These are phyloP conservation scores for Aphelidium insulamus DNA, from an alignment of 371 early-diverging fungal genomes.

Conservation along the genomic window DNA sequence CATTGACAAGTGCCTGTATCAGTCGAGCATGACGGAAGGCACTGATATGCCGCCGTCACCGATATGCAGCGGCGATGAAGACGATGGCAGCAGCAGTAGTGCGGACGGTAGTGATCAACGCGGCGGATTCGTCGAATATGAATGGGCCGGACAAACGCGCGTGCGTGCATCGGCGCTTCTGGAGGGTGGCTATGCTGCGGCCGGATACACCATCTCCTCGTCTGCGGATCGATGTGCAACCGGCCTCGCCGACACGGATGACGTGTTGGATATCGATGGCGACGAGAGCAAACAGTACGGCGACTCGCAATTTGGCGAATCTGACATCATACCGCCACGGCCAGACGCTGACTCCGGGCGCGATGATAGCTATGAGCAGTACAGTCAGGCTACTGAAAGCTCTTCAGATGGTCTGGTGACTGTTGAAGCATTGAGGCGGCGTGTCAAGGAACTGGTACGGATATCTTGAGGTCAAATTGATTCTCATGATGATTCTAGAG, in stretches of 20 bases:
- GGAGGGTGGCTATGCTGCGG: conserved; percentile 46
- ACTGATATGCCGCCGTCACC: too few species aligned
- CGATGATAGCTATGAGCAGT: conserved; percentile 3
- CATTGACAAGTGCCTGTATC: too few species aligned
- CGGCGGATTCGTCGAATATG: conserved; percentile 44
- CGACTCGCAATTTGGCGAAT: conserved; percentile 40
- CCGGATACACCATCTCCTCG: conserved; percentile 24
- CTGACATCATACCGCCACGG: conserved; percentile 16
- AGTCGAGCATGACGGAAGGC: too few species aligned
- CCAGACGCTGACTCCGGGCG: background rate
- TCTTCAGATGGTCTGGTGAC: conserved; percentile 29
- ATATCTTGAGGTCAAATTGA: too few species aligned
- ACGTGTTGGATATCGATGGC: conserved; percentile 55
- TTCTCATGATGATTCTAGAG: conserved; percentile 8
- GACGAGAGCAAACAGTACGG: conserved; percentile 52
- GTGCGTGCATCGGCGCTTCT: conserved; percentile 58
- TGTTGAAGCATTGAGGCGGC: conserved; percentile 48
- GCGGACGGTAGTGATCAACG: too few species aligned
- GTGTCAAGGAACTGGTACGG: conserved; percentile 42
- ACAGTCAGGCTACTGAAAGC: too few species aligned
- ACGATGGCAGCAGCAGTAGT: too few species aligned
- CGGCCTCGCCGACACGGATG: conserved; percentile 50
- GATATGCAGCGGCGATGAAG: too few species aligned
- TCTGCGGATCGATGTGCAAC: too few species aligned
- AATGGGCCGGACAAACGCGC: conserved; percentile 63